Evolutionary conservation across 371 early-diverging fungal genomes (phyloP).

Genomic region (Coemansia sp.): DNA sequence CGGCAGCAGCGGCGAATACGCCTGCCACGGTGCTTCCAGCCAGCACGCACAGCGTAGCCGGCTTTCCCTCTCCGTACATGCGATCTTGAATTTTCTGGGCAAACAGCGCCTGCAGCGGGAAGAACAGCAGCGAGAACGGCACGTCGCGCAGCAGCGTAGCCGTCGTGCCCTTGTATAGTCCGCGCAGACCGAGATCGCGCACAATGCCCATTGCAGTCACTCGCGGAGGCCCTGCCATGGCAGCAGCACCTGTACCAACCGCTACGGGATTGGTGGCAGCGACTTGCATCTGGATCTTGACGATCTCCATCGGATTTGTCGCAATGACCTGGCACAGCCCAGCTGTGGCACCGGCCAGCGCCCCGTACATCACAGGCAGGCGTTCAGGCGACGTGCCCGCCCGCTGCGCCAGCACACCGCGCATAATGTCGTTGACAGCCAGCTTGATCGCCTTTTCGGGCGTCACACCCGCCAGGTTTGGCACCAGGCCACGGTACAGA

Average conservation of each 20-base stretch:
- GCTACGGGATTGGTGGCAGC: conserved; percentile 27
- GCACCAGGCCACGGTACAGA: conserved; percentile 77
- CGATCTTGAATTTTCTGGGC: conserved; percentile 33
- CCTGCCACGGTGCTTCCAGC: conserved; percentile 54
- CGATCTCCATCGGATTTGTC: conserved; percentile 63
- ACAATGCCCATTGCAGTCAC: conserved; percentile 50
- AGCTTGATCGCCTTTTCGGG: conserved; percentile 64
- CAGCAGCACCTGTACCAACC: not conserved
- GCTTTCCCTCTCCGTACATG: conserved; percentile 17
- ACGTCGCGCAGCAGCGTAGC: conserved; percentile 58
- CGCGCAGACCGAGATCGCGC: conserved; percentile 54
- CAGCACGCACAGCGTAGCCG: conserved; percentile 51
- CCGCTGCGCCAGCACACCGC: conserved; percentile 50
- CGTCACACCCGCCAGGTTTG: conserved; percentile 60
- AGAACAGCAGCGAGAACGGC: conserved; percentile 60
- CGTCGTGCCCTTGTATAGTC: conserved; percentile 55
- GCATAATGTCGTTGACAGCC: conserved; percentile 57
- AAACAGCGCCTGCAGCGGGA: conserved; percentile 53
- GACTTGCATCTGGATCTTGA: conserved; percentile 59
- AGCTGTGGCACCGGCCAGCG: conserved; percentile 56
- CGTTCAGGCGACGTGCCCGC: conserved; percentile 34
- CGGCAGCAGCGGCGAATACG: conserved; percentile 53
- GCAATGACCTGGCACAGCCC: conserved; percentile 61
- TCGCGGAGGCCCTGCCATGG: conserved; percentile 7
- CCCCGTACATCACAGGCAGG: conserved; percentile 51